Percentiles rank a stretch among this genome's conserved stretches.
These are phyloP conservation scores for Akanthomyces lecanii DNA, from an alignment of 2,329 filamentous ascomycete species.

Conservation along the genomic window DNA sequence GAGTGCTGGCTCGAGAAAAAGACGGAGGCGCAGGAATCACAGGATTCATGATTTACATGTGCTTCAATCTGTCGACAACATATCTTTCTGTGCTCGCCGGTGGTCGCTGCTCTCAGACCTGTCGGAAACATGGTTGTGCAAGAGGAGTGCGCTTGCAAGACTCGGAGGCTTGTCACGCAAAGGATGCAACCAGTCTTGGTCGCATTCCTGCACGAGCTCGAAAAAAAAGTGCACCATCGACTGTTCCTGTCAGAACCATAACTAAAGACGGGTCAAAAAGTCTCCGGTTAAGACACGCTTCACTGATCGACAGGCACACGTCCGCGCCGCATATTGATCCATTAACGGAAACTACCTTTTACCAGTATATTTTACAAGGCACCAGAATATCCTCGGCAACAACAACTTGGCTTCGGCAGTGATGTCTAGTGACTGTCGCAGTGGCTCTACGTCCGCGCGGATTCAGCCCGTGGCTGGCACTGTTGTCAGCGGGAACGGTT, in stretches of 20 bases:
- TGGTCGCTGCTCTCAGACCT: background rate
- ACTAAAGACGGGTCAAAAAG: no score
- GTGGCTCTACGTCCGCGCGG: no score
- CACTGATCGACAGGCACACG: background rate
- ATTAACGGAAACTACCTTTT: background rate
- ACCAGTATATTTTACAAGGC: no score
- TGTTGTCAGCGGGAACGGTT: background rate
- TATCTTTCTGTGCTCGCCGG: no score
- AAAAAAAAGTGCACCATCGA: background rate
- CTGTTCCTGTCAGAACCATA: no score
- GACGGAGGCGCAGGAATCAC: background rate
- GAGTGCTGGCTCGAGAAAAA: constrained; percentile 62
- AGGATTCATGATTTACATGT: background rate
- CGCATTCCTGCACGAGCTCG: background rate
- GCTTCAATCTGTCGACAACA: background rate
- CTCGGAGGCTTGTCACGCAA: background rate
- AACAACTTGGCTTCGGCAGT: no score
- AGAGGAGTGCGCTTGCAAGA: no score
- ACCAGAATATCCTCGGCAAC: no score
- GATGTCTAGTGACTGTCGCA: no score
- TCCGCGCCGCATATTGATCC: background rate
- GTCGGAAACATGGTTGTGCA: background rate
- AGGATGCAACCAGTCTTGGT: background rate
- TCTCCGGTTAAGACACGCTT: no score
- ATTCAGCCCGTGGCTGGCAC: no score